A percentile compares a stretch with the other conserved stretches of the same genome.
Conservation (phyloP, 805 yeast genomes). For the Nadsonia fulvescens region DNA sequence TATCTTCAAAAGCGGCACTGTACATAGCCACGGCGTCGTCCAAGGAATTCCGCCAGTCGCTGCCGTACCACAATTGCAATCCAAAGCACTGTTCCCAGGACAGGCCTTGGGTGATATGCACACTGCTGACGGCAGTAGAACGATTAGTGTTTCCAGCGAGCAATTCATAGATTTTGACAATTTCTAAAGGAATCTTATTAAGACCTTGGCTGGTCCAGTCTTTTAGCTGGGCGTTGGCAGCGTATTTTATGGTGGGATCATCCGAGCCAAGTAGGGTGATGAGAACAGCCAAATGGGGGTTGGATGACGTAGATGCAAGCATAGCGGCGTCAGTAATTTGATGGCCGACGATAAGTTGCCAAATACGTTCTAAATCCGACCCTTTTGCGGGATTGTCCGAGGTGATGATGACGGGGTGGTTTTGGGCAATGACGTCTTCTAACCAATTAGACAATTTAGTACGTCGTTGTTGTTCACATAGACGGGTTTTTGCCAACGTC, state of each 20-base stretch:
- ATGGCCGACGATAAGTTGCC: conserved; percentile 26
- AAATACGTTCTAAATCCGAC: conserved; percentile 38
- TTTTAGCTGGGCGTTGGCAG: conserved; percentile 44
- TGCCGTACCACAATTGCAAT: no score
- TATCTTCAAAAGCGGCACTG: no score
- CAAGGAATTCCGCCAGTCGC: no score
- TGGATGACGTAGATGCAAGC: conserved; percentile 39
- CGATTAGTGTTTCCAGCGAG: conserved; percentile 29
- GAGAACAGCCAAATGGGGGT: conserved; percentile 51
- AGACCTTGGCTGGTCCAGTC: conserved; percentile 39
- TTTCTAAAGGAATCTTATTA: conserved; percentile 30
- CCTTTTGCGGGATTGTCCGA: no score
- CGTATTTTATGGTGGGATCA: conserved; percentile 32
- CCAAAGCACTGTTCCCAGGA: no score
- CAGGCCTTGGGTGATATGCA: no score
- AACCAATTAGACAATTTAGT: conserved; percentile 40
- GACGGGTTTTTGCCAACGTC: conserved; percentile 9
- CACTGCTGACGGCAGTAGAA: no score
- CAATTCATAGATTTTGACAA: conserved; percentile 45
- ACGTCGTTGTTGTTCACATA: conserved; percentile 20
- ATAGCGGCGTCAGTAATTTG: conserved; percentile 44
- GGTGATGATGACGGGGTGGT: no score
- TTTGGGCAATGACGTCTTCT: conserved; percentile 23
- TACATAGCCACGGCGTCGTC: no score
- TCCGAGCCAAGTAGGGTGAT: conserved; percentile 57